A percentile compares a stretch with the other conserved stretches of the same genome.
Evolutionary conservation across 495 filamentous ascomycete species (phyloP).

Genomic region (Penicillium fimorum): DNA sequence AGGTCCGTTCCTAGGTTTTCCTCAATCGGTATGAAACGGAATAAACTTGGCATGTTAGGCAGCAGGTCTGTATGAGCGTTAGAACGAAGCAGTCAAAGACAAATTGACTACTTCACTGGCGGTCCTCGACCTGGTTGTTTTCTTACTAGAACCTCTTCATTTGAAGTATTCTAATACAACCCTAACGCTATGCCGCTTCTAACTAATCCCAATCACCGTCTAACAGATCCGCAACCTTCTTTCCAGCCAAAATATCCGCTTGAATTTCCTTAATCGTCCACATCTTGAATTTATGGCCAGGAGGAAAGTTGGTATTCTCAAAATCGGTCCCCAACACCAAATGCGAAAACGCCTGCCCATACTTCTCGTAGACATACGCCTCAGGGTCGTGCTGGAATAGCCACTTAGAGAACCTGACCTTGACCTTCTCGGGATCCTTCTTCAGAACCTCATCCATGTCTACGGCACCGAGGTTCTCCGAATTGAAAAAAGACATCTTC

Average conservation of each 20-base stretch:
- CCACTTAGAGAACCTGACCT: constrained; percentile 43
- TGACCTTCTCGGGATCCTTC: constrained; percentile 1
- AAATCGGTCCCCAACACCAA: constrained; percentile 25
- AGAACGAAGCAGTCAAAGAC: too few relatives aligned
- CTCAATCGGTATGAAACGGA: too few relatives aligned
- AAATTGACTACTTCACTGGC: too few relatives aligned
- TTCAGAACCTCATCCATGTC: background rate
- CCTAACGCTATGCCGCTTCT: too few relatives aligned
- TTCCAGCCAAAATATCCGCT: constrained; percentile 34
- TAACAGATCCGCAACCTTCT: constrained; percentile 26
- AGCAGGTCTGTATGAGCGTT: too few relatives aligned
- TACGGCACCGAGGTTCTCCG: background rate
- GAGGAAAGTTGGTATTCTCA: constrained; percentile 32
- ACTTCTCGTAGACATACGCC: constrained; percentile 56
- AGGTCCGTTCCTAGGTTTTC: too few relatives aligned
- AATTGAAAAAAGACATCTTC: constrained; percentile 1
- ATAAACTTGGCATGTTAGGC: too few relatives aligned
- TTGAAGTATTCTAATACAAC: too few relatives aligned
- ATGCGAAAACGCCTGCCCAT: constrained; percentile 40
- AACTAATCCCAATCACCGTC: constrained; percentile 15
- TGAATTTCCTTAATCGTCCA: constrained; percentile 40
- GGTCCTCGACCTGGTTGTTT: too few relatives aligned
- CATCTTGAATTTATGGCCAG: constrained; percentile 26
- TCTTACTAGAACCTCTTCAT: too few relatives aligned
- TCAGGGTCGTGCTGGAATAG: constrained; percentile 63